These are phyloP conservation scores for Drechmeria coniospora DNA, from an alignment of 2,329 filamentous ascomycete species.

Conservation along the genomic window DNA sequence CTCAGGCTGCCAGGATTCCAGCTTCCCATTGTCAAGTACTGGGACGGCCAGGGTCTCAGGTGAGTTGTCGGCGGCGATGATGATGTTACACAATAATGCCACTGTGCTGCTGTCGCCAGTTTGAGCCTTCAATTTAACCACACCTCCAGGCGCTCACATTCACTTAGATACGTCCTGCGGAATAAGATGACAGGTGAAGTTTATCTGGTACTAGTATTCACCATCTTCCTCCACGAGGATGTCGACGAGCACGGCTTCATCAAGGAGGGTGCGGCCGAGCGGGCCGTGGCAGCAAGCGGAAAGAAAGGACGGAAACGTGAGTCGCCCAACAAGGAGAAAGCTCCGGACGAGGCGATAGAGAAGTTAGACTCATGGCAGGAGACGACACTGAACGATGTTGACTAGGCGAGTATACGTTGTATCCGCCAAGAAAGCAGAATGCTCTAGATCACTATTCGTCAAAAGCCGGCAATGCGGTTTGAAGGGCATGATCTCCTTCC, in stretches of 20 bases:
- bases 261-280: slow-evolving; percentile 24
- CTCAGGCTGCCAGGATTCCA: slow-evolving; percentile 58
- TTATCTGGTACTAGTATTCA: slow-evolving; percentile 72
- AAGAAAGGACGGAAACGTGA: slow-evolving; percentile 11
- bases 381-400: slow-evolving; percentile 27
- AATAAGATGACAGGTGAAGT: slow-evolving; percentile 58
- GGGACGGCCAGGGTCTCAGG: slow-evolving; percentile 65
- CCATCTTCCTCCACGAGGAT: slow-evolving; percentile 54
- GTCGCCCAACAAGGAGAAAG: slow-evolving; percentile 17
- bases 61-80: too few relatives aligned
- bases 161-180: slow-evolving; percentile 82
- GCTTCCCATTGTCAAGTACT: slow-evolving; percentile 59
- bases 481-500: too few relatives aligned
- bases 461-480: too few relatives aligned
- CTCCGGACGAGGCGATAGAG: slow-evolving; percentile 22
- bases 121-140: slow-evolving; percentile 8
- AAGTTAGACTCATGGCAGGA: slow-evolving; percentile 16
- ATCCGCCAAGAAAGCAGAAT: background rate
- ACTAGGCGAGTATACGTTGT: slow-evolving; percentile 13
- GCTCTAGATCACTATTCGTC: background rate
- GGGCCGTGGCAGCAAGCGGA: slow-evolving; percentile 4
- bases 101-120: too few relatives aligned
- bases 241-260: slow-evolving; percentile 42
- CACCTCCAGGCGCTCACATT: slow-evolving; percentile 52
- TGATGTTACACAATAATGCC: too few relatives aligned